Evolutionary conservation across 805 yeast genomes (phyloP).

Genomic region (Candida insectorum): DNA sequence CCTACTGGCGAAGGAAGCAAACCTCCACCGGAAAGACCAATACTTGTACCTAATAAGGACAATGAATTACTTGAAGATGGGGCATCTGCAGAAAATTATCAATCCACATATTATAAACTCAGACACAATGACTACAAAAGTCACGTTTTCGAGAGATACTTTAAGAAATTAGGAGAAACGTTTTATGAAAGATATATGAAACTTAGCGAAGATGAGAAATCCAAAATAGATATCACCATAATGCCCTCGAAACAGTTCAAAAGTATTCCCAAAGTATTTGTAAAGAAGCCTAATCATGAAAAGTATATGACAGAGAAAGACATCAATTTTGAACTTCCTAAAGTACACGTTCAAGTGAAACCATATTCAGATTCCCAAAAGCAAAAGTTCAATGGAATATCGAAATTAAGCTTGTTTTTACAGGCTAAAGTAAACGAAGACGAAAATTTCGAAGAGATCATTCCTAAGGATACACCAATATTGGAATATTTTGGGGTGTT

Average conservation of each 20-base stretch:
- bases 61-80: constrained; percentile 43
- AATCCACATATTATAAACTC: constrained; percentile 49
- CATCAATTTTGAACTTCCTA: constrained; percentile 18
- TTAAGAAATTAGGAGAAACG: constrained; percentile 19
- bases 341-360: constrained; percentile 46
- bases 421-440: constrained; percentile 13
- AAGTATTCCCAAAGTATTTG: constrained; percentile 25
- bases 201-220: constrained; percentile 1
- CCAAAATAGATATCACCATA: constrained; percentile 13
- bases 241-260: constrained; percentile 26
- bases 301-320: constrained; percentile 29
- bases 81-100: constrained; percentile 43
- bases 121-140: constrained; percentile 45
- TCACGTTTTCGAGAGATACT: constrained; percentile 22
- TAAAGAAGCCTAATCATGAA: constrained; percentile 31
- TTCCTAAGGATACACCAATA: constrained; percentile 49
- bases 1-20: constrained; percentile 1
- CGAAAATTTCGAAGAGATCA: constrained; percentile 9
- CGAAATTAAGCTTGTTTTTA: constrained; percentile 61
- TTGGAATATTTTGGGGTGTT: constrained; percentile 73
- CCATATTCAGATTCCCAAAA: constrained; percentile 56
- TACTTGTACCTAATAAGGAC: constrained; percentile 36
- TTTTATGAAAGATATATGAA: constrained; percentile 10
- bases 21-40: constrained; percentile 3
- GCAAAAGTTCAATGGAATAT: constrained; percentile 63